These are phyloP conservation scores for Talaromyces stipitatus DNA, from an alignment of 495 filamentous ascomycete genomes.

Conservation along the genomic window DNA sequence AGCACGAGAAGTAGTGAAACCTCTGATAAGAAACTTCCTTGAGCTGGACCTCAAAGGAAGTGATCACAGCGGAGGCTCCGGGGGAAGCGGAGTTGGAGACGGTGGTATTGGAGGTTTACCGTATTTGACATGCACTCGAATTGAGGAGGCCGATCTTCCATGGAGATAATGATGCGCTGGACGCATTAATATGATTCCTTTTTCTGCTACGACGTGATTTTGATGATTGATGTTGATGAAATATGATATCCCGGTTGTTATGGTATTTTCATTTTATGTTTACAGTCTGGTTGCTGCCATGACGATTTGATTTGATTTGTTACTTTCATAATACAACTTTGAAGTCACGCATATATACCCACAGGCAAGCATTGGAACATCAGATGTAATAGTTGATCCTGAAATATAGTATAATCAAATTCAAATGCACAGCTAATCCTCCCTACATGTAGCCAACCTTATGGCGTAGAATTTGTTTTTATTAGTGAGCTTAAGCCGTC, in stretches of 20 bases:
- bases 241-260: constrained; percentile 6
- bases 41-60: constrained; percentile 60
- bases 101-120: constrained; percentile 33
- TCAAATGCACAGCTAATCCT: background rate
- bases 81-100: constrained; percentile 23
- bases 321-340: background rate
- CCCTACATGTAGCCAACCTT: no score
- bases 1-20: constrained; percentile 75
- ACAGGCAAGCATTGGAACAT: background rate
- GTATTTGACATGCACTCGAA: constrained; percentile 74
- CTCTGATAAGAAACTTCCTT: constrained; percentile 74
- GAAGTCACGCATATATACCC: constrained; percentile 2
- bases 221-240: constrained; percentile 10
- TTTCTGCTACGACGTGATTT: background rate
- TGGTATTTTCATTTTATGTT: background rate
- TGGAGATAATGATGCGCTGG: constrained; percentile 45
- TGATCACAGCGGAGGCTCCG: constrained; percentile 16
- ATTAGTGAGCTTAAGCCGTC: no score
- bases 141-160: constrained; percentile 72
- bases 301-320: background rate
- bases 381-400: background rate
- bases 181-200: background rate
- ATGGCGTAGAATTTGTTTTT: no score
- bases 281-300: background rate
- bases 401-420: background rate